Percentiles rank a stretch among this genome's conserved stretches.
phyloP scores from a whole-genome alignment of 1,284 basidiomycete genomes.

The Mycena citricolor region DNA sequence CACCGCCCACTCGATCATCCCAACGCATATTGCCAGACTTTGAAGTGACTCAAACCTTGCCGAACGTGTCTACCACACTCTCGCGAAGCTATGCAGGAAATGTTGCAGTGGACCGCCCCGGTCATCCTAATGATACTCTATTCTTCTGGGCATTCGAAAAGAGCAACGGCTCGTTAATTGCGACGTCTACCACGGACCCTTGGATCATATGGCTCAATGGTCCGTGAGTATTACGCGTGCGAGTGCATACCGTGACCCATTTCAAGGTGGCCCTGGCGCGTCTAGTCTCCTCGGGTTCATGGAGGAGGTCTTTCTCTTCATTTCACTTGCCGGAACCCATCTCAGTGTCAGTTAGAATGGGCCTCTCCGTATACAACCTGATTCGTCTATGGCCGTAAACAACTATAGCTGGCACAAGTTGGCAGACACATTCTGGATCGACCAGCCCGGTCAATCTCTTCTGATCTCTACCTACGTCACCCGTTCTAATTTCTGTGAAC shows the following conservation, averaged over 20 bases:
- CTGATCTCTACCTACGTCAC: not conserved
- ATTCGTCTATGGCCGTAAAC: slow-evolving; percentile 51
- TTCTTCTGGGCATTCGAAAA: slow-evolving; percentile 75
- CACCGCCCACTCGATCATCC: not conserved
- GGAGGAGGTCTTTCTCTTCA: slow-evolving; percentile 12
- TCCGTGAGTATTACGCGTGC: slow-evolving; percentile 40
- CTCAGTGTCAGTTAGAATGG: slow-evolving; percentile 61
- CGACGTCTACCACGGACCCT: slow-evolving; percentile 36
- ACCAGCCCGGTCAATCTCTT: slow-evolving; percentile 56
- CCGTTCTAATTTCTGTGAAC: not conserved
- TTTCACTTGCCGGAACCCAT: not conserved
- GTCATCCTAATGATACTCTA: slow-evolving; percentile 68
- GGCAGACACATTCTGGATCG: slow-evolving; percentile 72
- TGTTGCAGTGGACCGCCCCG: slow-evolving; percentile 56
- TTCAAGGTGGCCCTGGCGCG: slow-evolving; percentile 56
- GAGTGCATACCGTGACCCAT: not conserved
- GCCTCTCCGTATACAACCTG: slow-evolving; percentile 52
- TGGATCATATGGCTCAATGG: slow-evolving; percentile 80
- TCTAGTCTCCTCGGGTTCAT: slow-evolving; percentile 61
- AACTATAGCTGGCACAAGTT: slow-evolving; percentile 56
- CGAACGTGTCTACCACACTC: slow-evolving; percentile 61
- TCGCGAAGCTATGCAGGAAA: slow-evolving; percentile 64
- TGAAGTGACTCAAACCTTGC: slow-evolving; percentile 54
- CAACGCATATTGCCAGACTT: slow-evolving; percentile 41
- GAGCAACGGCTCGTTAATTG: slow-evolving; percentile 56